A percentile compares a stretch with the other conserved stretches of the same genome.
Conservation (phyloP, 352 stramenopile species). For the Phytophthora podocarpi region DNA sequence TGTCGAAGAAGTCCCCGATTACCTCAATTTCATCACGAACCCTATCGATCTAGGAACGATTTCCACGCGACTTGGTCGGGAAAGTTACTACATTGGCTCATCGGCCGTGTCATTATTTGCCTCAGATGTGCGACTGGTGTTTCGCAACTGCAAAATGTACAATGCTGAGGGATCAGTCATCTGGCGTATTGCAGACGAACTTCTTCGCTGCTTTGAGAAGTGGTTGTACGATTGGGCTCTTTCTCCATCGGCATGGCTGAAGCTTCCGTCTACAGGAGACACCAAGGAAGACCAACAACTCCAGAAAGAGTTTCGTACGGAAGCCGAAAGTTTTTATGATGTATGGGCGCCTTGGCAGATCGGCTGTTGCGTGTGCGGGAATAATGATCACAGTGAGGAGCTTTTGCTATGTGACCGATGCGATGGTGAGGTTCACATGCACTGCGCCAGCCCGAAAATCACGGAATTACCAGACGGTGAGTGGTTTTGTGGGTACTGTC, state of each 20-base stretch:
- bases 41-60: slow-evolving; percentile 91
- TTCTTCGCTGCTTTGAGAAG: slow-evolving; percentile 85
- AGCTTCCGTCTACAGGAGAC: slow-evolving; percentile 58
- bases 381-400: slow-evolving; percentile 76
- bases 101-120: slow-evolving; percentile 78
- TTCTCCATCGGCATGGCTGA: slow-evolving; percentile 80
- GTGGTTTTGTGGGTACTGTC: slow-evolving; percentile 85
- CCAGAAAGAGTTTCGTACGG: slow-evolving; percentile 61
- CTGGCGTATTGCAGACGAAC: slow-evolving; percentile 67
- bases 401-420: slow-evolving; percentile 87
- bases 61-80: slow-evolving; percentile 59
- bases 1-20: slow-evolving; percentile 81
- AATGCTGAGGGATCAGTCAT: slow-evolving; percentile 87
- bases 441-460: slow-evolving; percentile 75
- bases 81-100: slow-evolving; percentile 86
- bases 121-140: slow-evolving; percentile 85
- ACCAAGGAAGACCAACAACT: slow-evolving; percentile 51
- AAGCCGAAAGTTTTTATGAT: slow-evolving; percentile 71
- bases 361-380: slow-evolving; percentile 79
- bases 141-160: slow-evolving; percentile 88
- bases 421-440: slow-evolving; percentile 89
- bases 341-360: slow-evolving; percentile 79
- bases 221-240: slow-evolving; percentile 89
- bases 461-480: slow-evolving; percentile 75
- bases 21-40: slow-evolving; percentile 87